Evolutionary conservation across 78 protist genomes (phyloP), one percentile per base, ranked within the genome.

Genomic region (Cavenderia fasciculata): DNA sequence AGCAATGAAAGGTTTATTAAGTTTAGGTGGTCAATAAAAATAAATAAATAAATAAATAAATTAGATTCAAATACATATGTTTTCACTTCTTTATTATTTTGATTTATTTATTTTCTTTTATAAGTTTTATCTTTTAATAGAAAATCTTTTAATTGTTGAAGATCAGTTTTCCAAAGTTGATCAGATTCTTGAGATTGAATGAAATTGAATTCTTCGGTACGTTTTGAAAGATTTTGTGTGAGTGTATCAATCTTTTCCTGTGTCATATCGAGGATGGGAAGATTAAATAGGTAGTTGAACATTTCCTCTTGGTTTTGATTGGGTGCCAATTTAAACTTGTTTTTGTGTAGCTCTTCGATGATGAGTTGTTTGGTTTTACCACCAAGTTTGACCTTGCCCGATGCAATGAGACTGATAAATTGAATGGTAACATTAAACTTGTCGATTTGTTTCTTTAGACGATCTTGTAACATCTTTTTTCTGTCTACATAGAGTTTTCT

Each of bases 401-500:
- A 40, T n/a, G 88, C 66, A 31, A 85, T 73, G 43, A 62, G 25
- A 18, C 62, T 49, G 7, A 85, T 40, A 44, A 73, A 73, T 29
- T 46, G 3, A 3, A 36, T 62, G 2, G 92, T 85, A 0, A 41
- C 57, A 16, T 38, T 34, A 2, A 44, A 27, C 18, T 54, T 51
- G 16, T 73, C 54, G 33, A 75, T 51, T 62, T 73, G 85, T 23
- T 14, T 54, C 34, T 23, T 19, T 34, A 95, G 40, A 54, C 14
- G n/a, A 19, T 46, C 74, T 29, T 59, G 21, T 21, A 91, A 71
- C 33, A 12, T 21, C 33, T 21, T 59, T 78, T 91, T 95, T 75
- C 99, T 95, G 87, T 72, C 68, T 61, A 62, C 88, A 87, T 98
- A 98, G 66, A 8, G 5, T 29, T 57, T 46, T 43, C 94, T 61